Evolutionary conservation across 208 protist species (phyloP).

Genomic region (Willaertia magna): DNA sequence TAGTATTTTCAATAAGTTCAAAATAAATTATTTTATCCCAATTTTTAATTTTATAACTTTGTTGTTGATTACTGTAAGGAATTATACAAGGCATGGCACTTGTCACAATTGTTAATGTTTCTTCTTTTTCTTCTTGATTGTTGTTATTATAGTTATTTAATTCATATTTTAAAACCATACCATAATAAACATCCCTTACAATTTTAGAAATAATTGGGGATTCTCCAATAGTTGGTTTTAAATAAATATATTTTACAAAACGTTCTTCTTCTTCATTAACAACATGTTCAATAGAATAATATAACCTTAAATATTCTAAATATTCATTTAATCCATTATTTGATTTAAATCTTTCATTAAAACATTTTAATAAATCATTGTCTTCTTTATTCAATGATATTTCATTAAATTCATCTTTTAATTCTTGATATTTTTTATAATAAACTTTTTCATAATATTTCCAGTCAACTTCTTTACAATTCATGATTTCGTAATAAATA

Average conservation of each 20-base stretch:
- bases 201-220: background rate
- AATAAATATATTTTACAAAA: background rate
- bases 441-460: background rate
- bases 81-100: background rate
- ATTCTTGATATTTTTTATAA: background rate
- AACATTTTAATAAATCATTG: background rate
- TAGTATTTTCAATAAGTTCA: background rate
- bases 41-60: background rate
- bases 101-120: background rate
- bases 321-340: background rate
- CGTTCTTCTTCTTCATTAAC: background rate
- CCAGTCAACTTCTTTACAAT: background rate
- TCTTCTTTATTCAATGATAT: background rate
- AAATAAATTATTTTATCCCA: background rate
- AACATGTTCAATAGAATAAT: background rate
- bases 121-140: background rate
- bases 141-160: background rate
- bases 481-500: background rate
- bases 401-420: background rate
- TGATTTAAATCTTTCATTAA: background rate
- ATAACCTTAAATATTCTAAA: background rate
- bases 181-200: background rate
- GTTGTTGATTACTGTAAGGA: background rate
- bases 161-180: background rate
- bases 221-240: background rate